Base-by-base conservation (phyloP, 2,329 filamentous ascomycete species). In the Penicillium sclerotiorum region DNA sequence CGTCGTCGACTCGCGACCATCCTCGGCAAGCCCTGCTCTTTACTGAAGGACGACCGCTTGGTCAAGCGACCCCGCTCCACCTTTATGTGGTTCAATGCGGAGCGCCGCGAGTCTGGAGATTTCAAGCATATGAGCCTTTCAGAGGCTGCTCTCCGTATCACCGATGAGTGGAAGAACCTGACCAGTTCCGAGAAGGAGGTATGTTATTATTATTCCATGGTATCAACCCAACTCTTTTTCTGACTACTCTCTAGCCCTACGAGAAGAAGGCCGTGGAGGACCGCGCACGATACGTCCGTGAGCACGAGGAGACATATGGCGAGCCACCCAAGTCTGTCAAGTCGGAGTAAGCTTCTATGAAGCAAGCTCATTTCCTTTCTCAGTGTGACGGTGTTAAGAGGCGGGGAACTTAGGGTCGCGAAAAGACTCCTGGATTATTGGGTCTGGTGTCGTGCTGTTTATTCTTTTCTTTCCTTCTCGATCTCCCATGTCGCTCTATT, bases 1-100 rank as follows among this genome's bases (percentile, higher is more conserved):
- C 81, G 85, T 30, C 50, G 32, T 22, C 56, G 45, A n/a, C 64
- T 77, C 8, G 45, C 48, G 1, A 60, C 52, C 21, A 53, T 69
- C 39, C 57, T 48, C 9, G 32, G 56, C 3, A 60, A 60, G 37
- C 55, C 48, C 35, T 51, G 55, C 21, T 21, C 32, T 1, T 40
- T 43, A 6, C 75, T 87, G 45, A 52, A 69, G 5, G 85, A 88
- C 61, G 75, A 81, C 9, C 78, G 85, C 42, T 60, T 66, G 12
- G 74, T 80, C 41, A 83, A 80, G 64, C 52, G 52, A 2, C 69
- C 76, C 4, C 1, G 6, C 0, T 60, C n/a, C 4, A 12, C 77
- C 0, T 83, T 69, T 54, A 20, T 71, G 1, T 47, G 61, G 4
- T 88, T 81, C 67, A 27, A 53, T 35, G 58, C 47, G 21, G 79